Evolutionary conservation across 2,329 filamentous ascomycete species (phyloP), one percentile per base, ranked within the genome.

Genomic region (Fusarium armeniacum): DNA sequence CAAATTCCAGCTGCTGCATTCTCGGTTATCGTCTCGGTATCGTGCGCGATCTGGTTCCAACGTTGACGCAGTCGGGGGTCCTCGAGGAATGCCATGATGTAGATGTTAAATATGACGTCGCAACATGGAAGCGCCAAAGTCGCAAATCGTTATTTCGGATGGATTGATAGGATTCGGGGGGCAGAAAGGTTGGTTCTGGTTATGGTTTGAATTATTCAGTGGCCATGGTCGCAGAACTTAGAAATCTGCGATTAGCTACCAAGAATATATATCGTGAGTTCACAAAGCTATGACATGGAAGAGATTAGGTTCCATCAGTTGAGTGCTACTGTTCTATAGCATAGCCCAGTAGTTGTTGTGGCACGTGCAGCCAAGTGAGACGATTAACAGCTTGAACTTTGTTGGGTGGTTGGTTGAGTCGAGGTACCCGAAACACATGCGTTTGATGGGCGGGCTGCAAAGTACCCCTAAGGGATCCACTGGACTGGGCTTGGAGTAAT

Each of bases 51-150:
- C 77, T 96, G 93, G 79, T 98, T 97, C 87, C 97, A 93, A 74
- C 93, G 93, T 80, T 97, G 94, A 72, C 94, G 93, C 80, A 97
- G 89, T 76, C 94, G 92, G 65, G 94, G 94, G 81, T 98, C 94
- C 77, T 91, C 88, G 70, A 91, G 83, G 72, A 91, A 89, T 56
- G 86, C 82, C 87, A 89, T 89, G 65, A 55, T 78, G 78, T 62
- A 50, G 67, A 67, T 72, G 53, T 65, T 69, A 55, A 55, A 70
- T 69, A 76, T 76, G 74, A 75, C 73, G 74, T 76, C 71, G 74
- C 60, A 59, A 65, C 69, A 74, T 76, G 53, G 55, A 69, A 59
- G 58, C 56, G 52, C 22, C 49, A 18, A 55, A 45, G 35, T 56
- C 53, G 59, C 52, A 57, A 54, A 53, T 50, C 33, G 20, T 43